Evolutionary conservation across 805 yeast species (phyloP).

Genomic region (Middelhovenomyces tepae): DNA sequence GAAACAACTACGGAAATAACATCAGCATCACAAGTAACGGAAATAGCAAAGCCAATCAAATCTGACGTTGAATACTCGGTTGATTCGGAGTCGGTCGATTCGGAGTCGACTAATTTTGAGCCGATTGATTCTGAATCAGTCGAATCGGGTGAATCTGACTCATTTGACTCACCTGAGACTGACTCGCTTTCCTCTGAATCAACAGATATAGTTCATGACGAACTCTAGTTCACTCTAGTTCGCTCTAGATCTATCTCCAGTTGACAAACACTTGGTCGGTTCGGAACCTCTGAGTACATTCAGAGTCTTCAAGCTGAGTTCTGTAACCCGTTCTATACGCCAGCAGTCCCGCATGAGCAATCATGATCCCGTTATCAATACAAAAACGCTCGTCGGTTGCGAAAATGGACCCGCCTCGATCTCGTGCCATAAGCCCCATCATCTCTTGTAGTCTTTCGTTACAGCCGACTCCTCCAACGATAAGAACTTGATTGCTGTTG

Average conservation of each 20-base stretch:
- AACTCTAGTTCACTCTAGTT: background rate
- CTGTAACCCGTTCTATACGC: constrained; percentile 73
- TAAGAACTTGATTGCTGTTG: constrained; percentile 74
- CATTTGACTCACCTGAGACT: too few species aligned
- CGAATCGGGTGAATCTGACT: too few species aligned
- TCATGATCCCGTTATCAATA: constrained; percentile 97
- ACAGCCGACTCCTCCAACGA: constrained; percentile 99
- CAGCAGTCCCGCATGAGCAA: constrained; percentile 93
- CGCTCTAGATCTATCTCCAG: constrained; percentile 57
- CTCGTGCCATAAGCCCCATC: constrained; percentile 94
- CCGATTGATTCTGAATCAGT: too few species aligned
- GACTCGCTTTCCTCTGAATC: too few species aligned
- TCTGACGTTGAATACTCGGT: too few species aligned
- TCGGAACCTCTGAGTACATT: constrained; percentile 87
- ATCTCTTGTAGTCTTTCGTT: constrained; percentile 84
- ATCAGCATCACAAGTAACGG: background rate
- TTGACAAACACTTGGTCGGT: constrained; percentile 87
- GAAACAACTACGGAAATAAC: background rate
- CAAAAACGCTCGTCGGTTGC: constrained; percentile 97
- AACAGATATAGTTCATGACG: too few species aligned
- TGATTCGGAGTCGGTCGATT: too few species aligned
- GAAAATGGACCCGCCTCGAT: constrained; percentile 77
- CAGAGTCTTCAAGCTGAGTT: constrained; percentile 55
- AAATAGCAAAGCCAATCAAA: background rate
- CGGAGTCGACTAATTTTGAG: too few species aligned